These are phyloP conservation scores for Corylus americana DNA, from an alignment of 306 rosid genomes.

Conservation along the genomic window DNA sequence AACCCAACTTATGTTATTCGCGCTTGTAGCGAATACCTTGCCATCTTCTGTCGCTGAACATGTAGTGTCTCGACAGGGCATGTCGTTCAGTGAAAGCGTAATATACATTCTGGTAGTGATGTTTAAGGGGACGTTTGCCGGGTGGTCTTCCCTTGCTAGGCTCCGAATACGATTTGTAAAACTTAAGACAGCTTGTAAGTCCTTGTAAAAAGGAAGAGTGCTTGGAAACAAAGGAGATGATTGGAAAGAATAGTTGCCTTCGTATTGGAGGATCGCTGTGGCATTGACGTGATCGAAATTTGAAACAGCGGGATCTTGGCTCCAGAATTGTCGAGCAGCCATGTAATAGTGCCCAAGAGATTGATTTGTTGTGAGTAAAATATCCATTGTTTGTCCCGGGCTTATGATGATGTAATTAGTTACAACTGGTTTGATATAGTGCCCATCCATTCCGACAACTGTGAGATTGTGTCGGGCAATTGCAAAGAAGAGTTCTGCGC, in stretches of 20 bases:
- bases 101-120: slow-evolving; percentile 30
- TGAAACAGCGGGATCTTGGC: slow-evolving; percentile 3
- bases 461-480: slow-evolving; percentile 45
- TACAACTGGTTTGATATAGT: slow-evolving; percentile 38
- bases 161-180: slow-evolving; percentile 34
- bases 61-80: slow-evolving; percentile 27
- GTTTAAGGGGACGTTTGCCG: slow-evolving; percentile 35
- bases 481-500: slow-evolving; percentile 36
- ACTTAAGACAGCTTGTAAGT: slow-evolving; percentile 26
- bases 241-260: slow-evolving; percentile 6
- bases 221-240: slow-evolving; percentile 23
- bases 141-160: slow-evolving; percentile 29
- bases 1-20: slow-evolving; percentile 51
- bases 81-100: slow-evolving; percentile 34
- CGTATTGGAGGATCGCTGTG: slow-evolving; percentile 49
- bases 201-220: slow-evolving; percentile 28
- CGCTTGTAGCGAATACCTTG: slow-evolving; percentile 33
- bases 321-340: slow-evolving; percentile 41
- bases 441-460: slow-evolving; percentile 41
- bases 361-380: slow-evolving; percentile 41
- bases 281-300: slow-evolving; percentile 34
- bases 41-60: slow-evolving; percentile 45
- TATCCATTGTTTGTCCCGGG: slow-evolving; percentile 58
- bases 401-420: slow-evolving; percentile 41
- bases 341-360: slow-evolving; percentile 41